Percentiles rank a stretch among this genome's conserved stretches.
Evolutionary conservation across 2,329 filamentous ascomycete species (phyloP).

Genomic region (Clonostachys rosea): DNA sequence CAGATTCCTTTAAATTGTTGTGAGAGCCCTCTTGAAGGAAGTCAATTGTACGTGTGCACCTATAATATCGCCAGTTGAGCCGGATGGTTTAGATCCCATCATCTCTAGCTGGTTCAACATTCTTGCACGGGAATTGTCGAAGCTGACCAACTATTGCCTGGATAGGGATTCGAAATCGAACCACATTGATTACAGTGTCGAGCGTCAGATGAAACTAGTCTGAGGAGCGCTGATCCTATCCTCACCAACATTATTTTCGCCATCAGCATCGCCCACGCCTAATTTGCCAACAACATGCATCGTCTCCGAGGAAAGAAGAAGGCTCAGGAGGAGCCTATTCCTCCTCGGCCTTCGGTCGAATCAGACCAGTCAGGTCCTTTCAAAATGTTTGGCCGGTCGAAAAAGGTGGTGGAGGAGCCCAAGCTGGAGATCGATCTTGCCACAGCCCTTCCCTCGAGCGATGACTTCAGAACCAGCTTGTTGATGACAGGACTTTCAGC

Average conservation of each 20-base stretch:
- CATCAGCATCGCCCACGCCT: neutral
- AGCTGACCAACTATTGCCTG: too few species aligned
- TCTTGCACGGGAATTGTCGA: too few species aligned
- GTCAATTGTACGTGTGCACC: too few species aligned
- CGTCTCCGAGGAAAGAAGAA: slow-evolving; percentile 72
- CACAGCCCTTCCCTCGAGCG: slow-evolving; percentile 69
- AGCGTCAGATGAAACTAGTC: neutral
- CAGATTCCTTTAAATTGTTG: too few species aligned
- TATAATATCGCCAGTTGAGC: too few species aligned
- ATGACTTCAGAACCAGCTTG: slow-evolving; percentile 93
- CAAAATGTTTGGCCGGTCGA: slow-evolving; percentile 48
- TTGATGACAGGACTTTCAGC: slow-evolving; percentile 94
- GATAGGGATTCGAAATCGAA: too few species aligned
- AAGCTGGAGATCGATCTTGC: slow-evolving; percentile 70
- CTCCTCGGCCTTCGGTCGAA: slow-evolving; percentile 48
- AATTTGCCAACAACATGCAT: slow-evolving; percentile 58
- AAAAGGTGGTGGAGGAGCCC: slow-evolving; percentile 51
- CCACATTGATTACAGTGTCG: neutral
- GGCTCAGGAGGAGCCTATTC: slow-evolving; percentile 47
- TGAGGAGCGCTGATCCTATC: too few species aligned
- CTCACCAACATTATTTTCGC: neutral
- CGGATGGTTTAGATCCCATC: too few species aligned
- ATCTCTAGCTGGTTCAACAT: too few species aligned
- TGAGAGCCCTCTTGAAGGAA: too few species aligned
- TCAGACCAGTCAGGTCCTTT: slow-evolving; percentile 48